A percentile compares a stretch with the other conserved stretches of the same genome.
Evolutionary conservation across 2,329 filamentous ascomycete species (phyloP).

Genomic region (Apiospora pterosperma): DNA sequence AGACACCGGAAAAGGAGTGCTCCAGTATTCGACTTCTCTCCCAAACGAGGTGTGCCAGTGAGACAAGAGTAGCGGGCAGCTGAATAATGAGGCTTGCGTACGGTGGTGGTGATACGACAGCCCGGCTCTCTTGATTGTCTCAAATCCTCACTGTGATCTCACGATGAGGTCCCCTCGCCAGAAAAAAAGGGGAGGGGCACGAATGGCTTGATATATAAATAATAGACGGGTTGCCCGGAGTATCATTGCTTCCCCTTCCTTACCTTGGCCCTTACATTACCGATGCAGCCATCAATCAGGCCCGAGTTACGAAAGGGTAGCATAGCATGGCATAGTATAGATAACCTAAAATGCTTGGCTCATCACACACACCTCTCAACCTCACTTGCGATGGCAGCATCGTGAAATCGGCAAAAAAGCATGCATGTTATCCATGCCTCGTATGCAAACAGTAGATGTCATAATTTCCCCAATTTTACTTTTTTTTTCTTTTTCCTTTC

Average conservation of each 20-base stretch:
- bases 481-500: background rate
- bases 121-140: background rate
- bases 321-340: too few species aligned
- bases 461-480: background rate
- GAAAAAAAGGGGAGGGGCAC: background rate
- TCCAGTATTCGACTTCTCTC: background rate
- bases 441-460: background rate
- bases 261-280: background rate
- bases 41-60: background rate
- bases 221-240: background rate
- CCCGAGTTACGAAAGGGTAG: background rate
- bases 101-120: background rate
- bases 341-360: background rate
- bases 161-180: background rate
- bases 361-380: background rate
- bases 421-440: background rate
- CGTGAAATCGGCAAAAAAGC: background rate
- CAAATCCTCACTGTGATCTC: background rate
- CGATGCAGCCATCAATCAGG: background rate
- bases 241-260: background rate
- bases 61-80: background rate
- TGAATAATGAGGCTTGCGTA: background rate
- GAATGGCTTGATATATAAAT: background rate
- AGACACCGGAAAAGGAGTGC: too few species aligned
- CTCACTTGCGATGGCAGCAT: background rate